Evolutionary conservation across 1,284 basidiomycete genomes (phyloP).

Genomic region (Cryptococcus wingfieldii): DNA sequence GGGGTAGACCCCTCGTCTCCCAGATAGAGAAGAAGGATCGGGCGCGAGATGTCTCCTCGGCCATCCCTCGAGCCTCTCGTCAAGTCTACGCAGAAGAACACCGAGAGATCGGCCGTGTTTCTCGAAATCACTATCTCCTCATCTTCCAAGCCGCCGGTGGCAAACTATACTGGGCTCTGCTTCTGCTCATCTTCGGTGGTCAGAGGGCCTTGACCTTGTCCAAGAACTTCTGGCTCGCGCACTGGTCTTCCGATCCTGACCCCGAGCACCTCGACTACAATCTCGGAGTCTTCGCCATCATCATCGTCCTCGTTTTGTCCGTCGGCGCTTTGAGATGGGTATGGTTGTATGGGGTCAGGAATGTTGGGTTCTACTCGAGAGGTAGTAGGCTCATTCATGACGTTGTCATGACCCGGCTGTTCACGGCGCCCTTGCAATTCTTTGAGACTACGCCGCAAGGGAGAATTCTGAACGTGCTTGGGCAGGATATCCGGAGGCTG

Average conservation of each 20-base stretch:
- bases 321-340: constrained; percentile 38
- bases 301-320: constrained; percentile 18
- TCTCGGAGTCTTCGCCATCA: constrained; percentile 27
- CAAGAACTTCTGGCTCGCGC: constrained; percentile 24
- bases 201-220: constrained; percentile 24
- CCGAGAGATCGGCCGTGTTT: constrained; percentile 55
- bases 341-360: constrained; percentile 45
- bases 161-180: constrained; percentile 43
- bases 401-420: constrained; percentile 56
- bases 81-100: constrained; percentile 70
- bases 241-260: constrained; percentile 39
- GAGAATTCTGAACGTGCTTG: constrained; percentile 51
- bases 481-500: constrained; percentile 57
- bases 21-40: not conserved
- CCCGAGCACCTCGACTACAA: constrained; percentile 31
- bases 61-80: constrained; percentile 43
- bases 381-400: constrained; percentile 62
- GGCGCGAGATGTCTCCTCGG: not conserved
- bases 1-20: not conserved
- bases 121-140: constrained; percentile 35
- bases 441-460: constrained; percentile 81
- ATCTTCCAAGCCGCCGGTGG: constrained; percentile 44
- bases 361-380: constrained; percentile 56
- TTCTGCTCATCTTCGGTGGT: constrained; percentile 27
- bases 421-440: constrained; percentile 67